Evolutionary conservation across 192 early-diverging fungal species (phyloP), one percentile per base, ranked within the genome.

Genomic region (Lobosporangium transversale): DNA sequence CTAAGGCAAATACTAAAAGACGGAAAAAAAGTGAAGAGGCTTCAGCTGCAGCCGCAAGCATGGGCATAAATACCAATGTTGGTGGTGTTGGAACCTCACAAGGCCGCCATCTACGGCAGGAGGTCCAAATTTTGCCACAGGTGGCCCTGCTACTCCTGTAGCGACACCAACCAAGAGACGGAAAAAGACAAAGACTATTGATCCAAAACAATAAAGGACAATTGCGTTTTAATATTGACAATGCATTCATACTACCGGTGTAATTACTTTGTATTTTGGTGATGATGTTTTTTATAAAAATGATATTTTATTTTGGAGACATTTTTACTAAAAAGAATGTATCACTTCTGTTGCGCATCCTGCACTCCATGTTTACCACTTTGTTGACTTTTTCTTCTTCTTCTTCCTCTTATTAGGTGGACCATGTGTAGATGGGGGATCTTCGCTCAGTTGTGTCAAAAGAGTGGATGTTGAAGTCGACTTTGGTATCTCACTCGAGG

Each of bases 1-100:
- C 63, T 18, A 76, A 76, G 53, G 37, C 64, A 12, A 47, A 57
- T 0, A 62, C 35, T 36, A 76, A 76, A 54, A 20, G 73, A 9
- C 73, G 73, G n/a, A 76, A 76, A 30, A 76, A 76, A 65, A 62
- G 58, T 15, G 73, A 76, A 11, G 73, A 76, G 21, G 53, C 73
- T 4, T 57, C 73, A 1, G 64, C 53, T 15, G 73, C 64, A 0
- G 63, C 64, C 3, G 52, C 65, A 0, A 67, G 47, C n/a, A 76
- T 74, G 70, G 70, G 70, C 11, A 65, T 76, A 35, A 76, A 76
- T 29, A 76, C 73, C 2, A 53, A 36, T 48, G 59, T 51, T 2
- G 63, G 48, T 7, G 31, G 43, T 10, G 47, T 31, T 37, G 51
- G 45, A 7, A 24, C 11, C 1, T 23, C 53, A n/a, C 47, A 31